These are phyloP conservation scores for Coniferiporia sulphurascens DNA, from an alignment of 1,284 basidiomycete genomes.

Conservation along the genomic window DNA sequence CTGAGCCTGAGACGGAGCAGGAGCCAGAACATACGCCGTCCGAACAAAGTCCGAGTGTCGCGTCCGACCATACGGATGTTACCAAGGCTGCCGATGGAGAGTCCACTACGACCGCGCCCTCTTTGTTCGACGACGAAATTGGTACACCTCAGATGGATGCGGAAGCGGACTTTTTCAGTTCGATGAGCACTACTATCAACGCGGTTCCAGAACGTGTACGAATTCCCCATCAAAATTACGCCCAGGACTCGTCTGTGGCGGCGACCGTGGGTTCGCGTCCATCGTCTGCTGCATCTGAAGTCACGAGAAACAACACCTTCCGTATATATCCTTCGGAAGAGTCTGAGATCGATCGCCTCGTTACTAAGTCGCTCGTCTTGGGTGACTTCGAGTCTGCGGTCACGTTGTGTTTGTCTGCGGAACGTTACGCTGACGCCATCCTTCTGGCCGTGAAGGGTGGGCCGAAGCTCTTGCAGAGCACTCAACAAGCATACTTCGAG, in stretches of 20 bases:
- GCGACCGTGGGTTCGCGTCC: conserved; percentile 86
- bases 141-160: conserved; percentile 58
- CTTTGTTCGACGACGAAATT: conserved; percentile 84
- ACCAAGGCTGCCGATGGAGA: conserved; percentile 65
- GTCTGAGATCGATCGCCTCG: conserved; percentile 81
- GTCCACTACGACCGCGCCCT: conserved; percentile 70
- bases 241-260: conserved; percentile 82
- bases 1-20: conserved; percentile 54
- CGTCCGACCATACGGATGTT: conserved; percentile 59
- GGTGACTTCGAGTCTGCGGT: conserved; percentile 95
- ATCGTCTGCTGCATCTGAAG: conserved; percentile 78
- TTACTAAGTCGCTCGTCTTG: conserved; percentile 91
- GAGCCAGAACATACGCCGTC: conserved; percentile 61
- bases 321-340: conserved; percentile 88
- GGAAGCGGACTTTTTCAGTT: conserved; percentile 88
- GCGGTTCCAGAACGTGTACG: conserved; percentile 56
- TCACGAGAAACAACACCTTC: conserved; percentile 75
- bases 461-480: conserved; percentile 81
- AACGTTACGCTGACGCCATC: conserved; percentile 92
- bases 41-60: conserved; percentile 59
- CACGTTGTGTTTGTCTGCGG: conserved; percentile 83
- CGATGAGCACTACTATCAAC: conserved; percentile 54
- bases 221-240: conserved; percentile 77
- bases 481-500: conserved; percentile 94
- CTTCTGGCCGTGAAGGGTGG: conserved; percentile 91